phyloP scores from a whole-genome alignment of 768 basidiomycete genomes.

The Boletus pseudopeckii region DNA sequence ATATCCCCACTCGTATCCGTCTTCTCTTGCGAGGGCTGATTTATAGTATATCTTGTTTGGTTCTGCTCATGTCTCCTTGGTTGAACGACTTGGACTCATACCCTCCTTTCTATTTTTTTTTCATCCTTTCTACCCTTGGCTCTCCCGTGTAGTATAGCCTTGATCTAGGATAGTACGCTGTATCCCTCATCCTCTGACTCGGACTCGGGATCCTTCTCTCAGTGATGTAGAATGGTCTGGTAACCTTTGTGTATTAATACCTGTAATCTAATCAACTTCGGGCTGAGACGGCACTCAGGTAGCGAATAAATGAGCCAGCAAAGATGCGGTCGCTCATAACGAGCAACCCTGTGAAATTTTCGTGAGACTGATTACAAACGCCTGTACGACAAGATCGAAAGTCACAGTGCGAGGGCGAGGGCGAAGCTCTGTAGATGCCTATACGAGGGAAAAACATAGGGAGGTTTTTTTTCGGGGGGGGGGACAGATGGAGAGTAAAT shows the following conservation, averaged over 20 bases:
- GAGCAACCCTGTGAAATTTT: too few relatives aligned
- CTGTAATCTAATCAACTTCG: conserved; percentile 6
- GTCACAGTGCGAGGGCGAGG: too few relatives aligned
- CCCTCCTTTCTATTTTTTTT: conserved; percentile 4
- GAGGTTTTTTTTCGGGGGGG: too few relatives aligned
- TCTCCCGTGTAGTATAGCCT: conserved; percentile 33
- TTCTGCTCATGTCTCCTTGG: conserved; percentile 4
- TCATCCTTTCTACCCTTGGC: conserved; percentile 3
- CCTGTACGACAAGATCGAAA: too few relatives aligned
- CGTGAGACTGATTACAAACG: too few relatives aligned
- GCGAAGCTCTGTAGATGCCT: too few relatives aligned
- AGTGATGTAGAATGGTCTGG: conserved; percentile 10
- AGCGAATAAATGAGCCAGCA: too few relatives aligned
- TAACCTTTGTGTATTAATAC: conserved; percentile 1
- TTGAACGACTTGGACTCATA: conserved; percentile 3
- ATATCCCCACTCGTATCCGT: conserved; percentile 17
- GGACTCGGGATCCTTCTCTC: conserved; percentile 2
- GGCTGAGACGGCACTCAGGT: too few relatives aligned
- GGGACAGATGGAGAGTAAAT: too few relatives aligned
- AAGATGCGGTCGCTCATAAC: too few relatives aligned
- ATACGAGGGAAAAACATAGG: too few relatives aligned
- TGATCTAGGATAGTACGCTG: conserved; percentile 25
- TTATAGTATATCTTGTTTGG: conserved; percentile 28
- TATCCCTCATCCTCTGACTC: conserved; percentile 20
- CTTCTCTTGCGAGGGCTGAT: conserved; percentile 12